Conservation (phyloP, 2,329 filamentous ascomycete species). For the Trichoderma sp. region DNA sequence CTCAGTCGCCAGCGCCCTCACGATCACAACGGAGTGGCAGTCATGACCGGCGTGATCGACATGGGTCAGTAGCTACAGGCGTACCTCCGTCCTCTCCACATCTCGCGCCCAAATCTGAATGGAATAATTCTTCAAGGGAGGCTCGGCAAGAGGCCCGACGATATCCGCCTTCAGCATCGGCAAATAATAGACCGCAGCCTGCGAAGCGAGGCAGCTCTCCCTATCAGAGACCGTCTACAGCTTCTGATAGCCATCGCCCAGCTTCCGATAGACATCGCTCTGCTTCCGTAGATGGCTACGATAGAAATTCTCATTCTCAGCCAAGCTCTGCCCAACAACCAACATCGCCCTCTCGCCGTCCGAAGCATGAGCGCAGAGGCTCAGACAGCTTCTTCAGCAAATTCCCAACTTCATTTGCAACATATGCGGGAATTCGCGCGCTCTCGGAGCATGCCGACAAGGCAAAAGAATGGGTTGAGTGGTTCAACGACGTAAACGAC, state of each 20-base stretch:
- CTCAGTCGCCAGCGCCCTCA: background rate
- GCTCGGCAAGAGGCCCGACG: constrained; percentile 4
- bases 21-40: background rate
- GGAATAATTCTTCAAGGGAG: background rate
- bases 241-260: background rate
- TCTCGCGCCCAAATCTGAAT: background rate
- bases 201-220: constrained; percentile 11
- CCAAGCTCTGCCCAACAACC: background rate
- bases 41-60: background rate
- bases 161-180: constrained; percentile 20
- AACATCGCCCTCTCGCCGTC: background rate
- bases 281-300: background rate
- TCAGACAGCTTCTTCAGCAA: constrained; percentile 11
- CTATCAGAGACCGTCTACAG: background rate
- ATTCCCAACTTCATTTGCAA: constrained; percentile 27
- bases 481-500: constrained; percentile 32
- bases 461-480: constrained; percentile 35
- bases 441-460: constrained; percentile 31
- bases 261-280: constrained; percentile 3
- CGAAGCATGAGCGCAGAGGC: constrained; percentile 10
- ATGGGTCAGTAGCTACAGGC: background rate
- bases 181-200: constrained; percentile 22
- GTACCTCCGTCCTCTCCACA: background rate
- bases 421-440: constrained; percentile 29
- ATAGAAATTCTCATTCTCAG: background rate